phyloP scores from a whole-genome alignment of 805 yeast genomes.

The Lachancea cidri region DNA sequence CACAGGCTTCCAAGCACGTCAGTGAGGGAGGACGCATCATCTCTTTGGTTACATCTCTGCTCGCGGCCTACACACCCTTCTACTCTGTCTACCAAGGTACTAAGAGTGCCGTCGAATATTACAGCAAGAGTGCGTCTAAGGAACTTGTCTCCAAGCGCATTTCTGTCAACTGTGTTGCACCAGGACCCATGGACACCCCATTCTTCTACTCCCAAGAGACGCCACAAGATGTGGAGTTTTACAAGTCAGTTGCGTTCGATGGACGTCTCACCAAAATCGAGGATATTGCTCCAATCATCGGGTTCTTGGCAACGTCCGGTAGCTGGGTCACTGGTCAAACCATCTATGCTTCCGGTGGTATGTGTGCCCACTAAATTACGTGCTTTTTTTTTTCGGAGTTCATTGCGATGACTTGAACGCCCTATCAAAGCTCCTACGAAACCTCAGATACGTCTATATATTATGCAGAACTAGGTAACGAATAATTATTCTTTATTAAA shows the following conservation, averaged over 20 bases:
- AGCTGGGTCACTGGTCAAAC: slow-evolving; percentile 71
- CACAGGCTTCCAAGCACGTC: slow-evolving; percentile 49
- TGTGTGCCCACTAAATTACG: slow-evolving; percentile 55
- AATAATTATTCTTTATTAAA: too few species aligned
- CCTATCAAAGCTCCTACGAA: too few species aligned
- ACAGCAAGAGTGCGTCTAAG: slow-evolving; percentile 49
- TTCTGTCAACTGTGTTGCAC: slow-evolving; percentile 53
- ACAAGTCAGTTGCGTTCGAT: slow-evolving; percentile 46
- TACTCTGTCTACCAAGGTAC: slow-evolving; percentile 53
- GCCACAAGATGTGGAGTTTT: slow-evolving; percentile 46
- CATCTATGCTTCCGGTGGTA: slow-evolving; percentile 58
- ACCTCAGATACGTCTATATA: too few species aligned
- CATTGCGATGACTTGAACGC: too few species aligned
- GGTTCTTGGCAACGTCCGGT: slow-evolving; percentile 59
- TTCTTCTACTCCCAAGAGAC: slow-evolving; percentile 59
- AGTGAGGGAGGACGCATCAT: slow-evolving; percentile 51
- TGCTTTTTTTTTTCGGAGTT: too few species aligned
- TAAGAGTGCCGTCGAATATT: slow-evolving; percentile 51
- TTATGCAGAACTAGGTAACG: too few species aligned
- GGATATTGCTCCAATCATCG: slow-evolving; percentile 60
- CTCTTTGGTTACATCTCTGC: slow-evolving; percentile 54
- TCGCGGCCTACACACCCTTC: slow-evolving; percentile 58
- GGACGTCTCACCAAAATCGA: slow-evolving; percentile 50
- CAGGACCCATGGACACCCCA: slow-evolving; percentile 66
- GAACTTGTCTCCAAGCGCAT: slow-evolving; percentile 44